Evolutionary conservation across 768 basidiomycete species (phyloP).

Genomic region (Clavulina sp.): DNA sequence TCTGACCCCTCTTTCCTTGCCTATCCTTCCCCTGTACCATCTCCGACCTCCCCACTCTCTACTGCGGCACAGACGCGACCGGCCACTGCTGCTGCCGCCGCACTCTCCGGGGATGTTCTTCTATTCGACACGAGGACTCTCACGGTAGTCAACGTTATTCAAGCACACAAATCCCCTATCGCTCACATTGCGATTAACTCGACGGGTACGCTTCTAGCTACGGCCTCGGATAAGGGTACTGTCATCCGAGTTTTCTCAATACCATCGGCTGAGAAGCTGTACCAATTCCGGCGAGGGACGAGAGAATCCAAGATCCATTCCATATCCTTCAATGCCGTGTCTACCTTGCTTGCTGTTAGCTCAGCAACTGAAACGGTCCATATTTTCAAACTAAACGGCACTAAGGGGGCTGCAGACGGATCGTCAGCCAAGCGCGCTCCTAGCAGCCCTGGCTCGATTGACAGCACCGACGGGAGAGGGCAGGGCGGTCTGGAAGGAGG

Average conservation of each 20-base stretch:
- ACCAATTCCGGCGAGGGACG: conserved; percentile 87
- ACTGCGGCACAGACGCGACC: conserved; percentile 25
- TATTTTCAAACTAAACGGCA: conserved; percentile 64
- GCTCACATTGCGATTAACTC: conserved; percentile 74
- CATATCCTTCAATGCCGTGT: conserved; percentile 69
- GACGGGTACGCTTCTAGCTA: conserved; percentile 78
- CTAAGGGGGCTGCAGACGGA: conserved; percentile 14
- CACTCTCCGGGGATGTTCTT: conserved; percentile 70
- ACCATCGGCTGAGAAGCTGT: conserved; percentile 81
- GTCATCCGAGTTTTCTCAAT: conserved; percentile 90
- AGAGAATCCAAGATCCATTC: conserved; percentile 73
- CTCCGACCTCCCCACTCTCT: conserved; percentile 45
- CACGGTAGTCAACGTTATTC: conserved; percentile 86
- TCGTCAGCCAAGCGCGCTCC: conserved; percentile 14
- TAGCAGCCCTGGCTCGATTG: conserved; percentile 48
- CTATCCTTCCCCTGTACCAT: conserved; percentile 88
- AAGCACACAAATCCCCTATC: conserved; percentile 90
- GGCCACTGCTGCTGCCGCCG: conserved; percentile 18
- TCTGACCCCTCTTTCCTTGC: conserved; percentile 88
- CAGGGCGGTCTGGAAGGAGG: conserved; percentile 43
- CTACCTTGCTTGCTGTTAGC: conserved; percentile 73
- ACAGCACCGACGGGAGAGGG: conserved; percentile 38
- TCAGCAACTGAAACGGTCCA: conserved; percentile 92
- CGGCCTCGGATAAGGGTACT: conserved; percentile 87
- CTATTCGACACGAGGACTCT: conserved; percentile 87